Evolutionary conservation across 73 alveolate genomes (phyloP).

Genomic region (Stentor roeselii): DNA sequence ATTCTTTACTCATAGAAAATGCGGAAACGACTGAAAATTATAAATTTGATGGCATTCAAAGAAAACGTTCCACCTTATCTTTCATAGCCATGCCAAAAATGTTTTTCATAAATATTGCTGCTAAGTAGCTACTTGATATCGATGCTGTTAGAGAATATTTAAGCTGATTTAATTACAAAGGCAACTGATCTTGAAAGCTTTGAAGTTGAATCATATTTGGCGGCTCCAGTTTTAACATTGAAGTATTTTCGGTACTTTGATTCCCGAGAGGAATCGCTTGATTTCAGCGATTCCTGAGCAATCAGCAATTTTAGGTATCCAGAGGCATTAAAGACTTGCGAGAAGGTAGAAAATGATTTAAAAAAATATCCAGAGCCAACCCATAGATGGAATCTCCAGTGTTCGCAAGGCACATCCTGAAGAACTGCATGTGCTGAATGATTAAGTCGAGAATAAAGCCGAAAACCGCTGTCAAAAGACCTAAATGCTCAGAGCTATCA

Average conservation of each 20-base stretch:
- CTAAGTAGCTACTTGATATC: too few relatives aligned
- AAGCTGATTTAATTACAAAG: too few relatives aligned
- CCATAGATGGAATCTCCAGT: neutral
- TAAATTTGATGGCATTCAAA: too few relatives aligned
- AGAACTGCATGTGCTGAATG: neutral
- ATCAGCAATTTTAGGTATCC: constrained; percentile 82
- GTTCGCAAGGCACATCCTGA: neutral
- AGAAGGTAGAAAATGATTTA: constrained; percentile 53
- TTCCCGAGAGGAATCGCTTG: constrained; percentile 87
- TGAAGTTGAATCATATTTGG: constrained; percentile 81
- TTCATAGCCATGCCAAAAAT: too few relatives aligned
- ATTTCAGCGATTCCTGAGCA: constrained; percentile 95
- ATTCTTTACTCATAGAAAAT: too few relatives aligned
- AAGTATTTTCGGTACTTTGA: constrained; percentile 68
- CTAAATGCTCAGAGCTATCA: constrained; percentile 8
- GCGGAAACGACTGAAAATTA: too few relatives aligned
- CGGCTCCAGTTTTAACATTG: constrained; percentile 67
- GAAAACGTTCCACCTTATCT: too few relatives aligned
- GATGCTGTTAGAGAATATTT: too few relatives aligned
- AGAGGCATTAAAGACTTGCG: constrained; percentile 73
- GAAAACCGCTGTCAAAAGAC: neutral
- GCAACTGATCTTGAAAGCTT: too few relatives aligned
- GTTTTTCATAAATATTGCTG: too few relatives aligned
- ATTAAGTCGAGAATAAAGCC: neutral
- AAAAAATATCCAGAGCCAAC: constrained; percentile 56